Evolutionary conservation across 1,139 yeast genomes (phyloP), one percentile per base, ranked within the genome.

Genomic region (Geotrichum macrosporum): DNA sequence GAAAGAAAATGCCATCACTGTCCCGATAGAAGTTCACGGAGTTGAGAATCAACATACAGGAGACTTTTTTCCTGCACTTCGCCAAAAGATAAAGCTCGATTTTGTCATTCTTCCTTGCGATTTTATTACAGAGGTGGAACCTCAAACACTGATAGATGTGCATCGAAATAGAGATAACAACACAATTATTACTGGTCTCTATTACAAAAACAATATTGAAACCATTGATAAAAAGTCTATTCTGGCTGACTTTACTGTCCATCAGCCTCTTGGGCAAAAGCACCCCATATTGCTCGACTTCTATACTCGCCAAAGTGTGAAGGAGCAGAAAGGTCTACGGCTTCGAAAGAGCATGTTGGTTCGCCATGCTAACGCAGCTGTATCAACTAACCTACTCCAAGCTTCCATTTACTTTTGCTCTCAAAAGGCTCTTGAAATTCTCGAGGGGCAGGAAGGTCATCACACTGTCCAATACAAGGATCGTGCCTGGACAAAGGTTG

Each of bases 31-130:
- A 34, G 38, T 50, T 10, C 26, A 40, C 18, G 46, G 50, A 12
- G 49, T 47, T 10, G 48, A 46, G 18, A 30, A 50, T 19, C 73
- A 74, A 4, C 62, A 73, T 20, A 80, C 86, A 22, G 95, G 95
- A n/a, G 80, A 76, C 48, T 70, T 81, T 33, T 63, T 88, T 47
- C 71, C 73, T 26, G 70, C 77, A 46, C 66, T 80, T 57, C 71
- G 76, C 41, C 69, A 67, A 47, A 59, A 67, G 50, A 62, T 70
- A 47, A 57, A 67, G 50, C 62, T 71, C 42, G 78, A 85, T 61
- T 82, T 87, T 60, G 86, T 88, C 18, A 66, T 92, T 35, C 68
- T 94, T 52, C 96, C 98, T 3, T 89, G 97, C 69, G 98, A 94
- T 65, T 84, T 92, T 59, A 73, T 92, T 43, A 87, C 97, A 4